A percentile compares a stretch with the other conserved stretches of the same genome.
phyloP scores from a whole-genome alignment of 2,329 filamentous ascomycete species.

The Cytospora chrysosperma region DNA sequence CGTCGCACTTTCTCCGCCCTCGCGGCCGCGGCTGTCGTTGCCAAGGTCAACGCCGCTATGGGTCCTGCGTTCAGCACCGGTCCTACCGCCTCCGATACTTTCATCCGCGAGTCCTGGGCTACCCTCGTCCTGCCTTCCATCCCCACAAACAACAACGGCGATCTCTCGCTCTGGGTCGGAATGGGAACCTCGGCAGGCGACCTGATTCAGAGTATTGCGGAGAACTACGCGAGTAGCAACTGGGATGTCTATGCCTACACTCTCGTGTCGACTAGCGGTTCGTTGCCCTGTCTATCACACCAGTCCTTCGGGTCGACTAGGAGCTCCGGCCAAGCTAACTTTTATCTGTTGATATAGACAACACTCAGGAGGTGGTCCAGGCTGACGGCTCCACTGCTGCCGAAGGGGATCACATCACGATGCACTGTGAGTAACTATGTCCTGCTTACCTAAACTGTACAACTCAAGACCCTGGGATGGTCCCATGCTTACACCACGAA shows the following conservation, averaged over 20 bases:
- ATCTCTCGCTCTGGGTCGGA: slow-evolving; percentile 46
- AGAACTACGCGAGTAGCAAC: slow-evolving; percentile 30
- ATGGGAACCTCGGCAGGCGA: slow-evolving; percentile 48
- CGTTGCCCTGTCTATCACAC: slow-evolving; percentile 8
- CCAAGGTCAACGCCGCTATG: slow-evolving; percentile 31
- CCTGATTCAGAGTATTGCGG: slow-evolving; percentile 47
- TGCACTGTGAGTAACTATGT: slow-evolving; percentile 35
- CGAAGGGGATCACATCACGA: slow-evolving; percentile 37
- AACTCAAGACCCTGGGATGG: not conserved
- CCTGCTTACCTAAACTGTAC: not conserved
- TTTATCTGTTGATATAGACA: slow-evolving; percentile 24
- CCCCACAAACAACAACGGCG: slow-evolving; percentile 38
- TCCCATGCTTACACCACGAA: not conserved
- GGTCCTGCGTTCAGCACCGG: slow-evolving; percentile 45
- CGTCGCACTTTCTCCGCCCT: slow-evolving; percentile 16
- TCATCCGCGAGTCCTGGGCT: slow-evolving; percentile 43
- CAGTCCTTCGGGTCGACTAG: not conserved
- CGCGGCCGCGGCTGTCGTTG: slow-evolving; percentile 24
- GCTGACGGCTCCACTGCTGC: slow-evolving; percentile 30
- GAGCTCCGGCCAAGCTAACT: not conserved
- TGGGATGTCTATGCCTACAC: slow-evolving; percentile 47
- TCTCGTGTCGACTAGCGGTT: slow-evolving; percentile 35
- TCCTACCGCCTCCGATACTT: slow-evolving; percentile 39
- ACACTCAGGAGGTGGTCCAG: slow-evolving; percentile 36
- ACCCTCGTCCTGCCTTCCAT: slow-evolving; percentile 42